Percentiles rank a stretch among this genome's conserved stretches.
Evolutionary conservation across 768 basidiomycete genomes (phyloP).

Genomic region (Termitomyces sp.): DNA sequence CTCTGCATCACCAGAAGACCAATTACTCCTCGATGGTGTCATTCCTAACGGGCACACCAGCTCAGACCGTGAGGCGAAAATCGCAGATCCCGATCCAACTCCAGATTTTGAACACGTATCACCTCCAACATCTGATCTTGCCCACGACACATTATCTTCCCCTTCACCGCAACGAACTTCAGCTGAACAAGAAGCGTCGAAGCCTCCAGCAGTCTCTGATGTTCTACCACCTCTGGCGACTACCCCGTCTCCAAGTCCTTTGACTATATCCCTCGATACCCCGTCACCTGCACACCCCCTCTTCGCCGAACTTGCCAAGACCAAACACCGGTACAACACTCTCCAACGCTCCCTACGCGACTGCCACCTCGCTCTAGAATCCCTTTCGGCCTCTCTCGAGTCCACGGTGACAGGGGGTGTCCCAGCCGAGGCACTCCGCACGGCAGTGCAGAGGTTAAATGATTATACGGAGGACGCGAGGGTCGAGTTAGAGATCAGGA

Average conservation of each 20-base stretch:
- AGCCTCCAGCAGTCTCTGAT: background rate
- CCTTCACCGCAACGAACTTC: background rate
- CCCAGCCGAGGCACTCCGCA: constrained; percentile 36
- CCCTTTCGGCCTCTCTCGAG: constrained; percentile 37
- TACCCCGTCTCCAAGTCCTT: background rate
- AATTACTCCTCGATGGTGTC: background rate
- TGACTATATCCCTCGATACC: background rate
- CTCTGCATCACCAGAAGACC: background rate
- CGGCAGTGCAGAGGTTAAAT: constrained; percentile 57
- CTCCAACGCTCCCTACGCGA: constrained; percentile 13
- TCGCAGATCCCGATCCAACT: background rate
- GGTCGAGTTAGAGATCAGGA: constrained; percentile 78
- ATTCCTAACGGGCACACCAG: background rate
- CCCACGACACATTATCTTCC: background rate
- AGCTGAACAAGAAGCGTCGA: no score
- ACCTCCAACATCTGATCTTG: background rate
- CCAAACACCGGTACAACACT: constrained; percentile 30
- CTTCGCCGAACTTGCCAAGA: constrained; percentile 39
- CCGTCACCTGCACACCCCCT: constrained; percentile 29
- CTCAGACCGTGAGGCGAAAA: background rate
- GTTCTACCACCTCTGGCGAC: background rate
- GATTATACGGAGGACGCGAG: constrained; percentile 78
- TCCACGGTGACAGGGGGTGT: constrained; percentile 15
- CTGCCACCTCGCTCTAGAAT: constrained; percentile 64
- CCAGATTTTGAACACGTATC: background rate